Conservation (phyloP, 805 yeast genomes). For the Debaryomyces tyrocola region DNA sequence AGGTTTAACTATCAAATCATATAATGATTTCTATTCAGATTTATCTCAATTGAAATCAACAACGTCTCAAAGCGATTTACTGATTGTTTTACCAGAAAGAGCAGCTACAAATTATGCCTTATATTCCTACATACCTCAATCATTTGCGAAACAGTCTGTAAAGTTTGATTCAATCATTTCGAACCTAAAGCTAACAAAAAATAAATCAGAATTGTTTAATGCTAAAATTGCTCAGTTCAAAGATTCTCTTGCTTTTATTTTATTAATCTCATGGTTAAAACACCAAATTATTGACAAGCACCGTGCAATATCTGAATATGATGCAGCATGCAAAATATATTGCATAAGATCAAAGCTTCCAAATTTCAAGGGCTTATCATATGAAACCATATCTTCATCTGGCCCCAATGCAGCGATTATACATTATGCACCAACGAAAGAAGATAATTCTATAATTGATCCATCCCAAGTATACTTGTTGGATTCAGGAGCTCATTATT, state of each 20-base stretch:
- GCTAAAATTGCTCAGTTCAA: slow-evolving; percentile 74
- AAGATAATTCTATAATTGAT: slow-evolving; percentile 59
- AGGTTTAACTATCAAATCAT: slow-evolving; percentile 45
- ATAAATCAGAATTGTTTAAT: slow-evolving; percentile 67
- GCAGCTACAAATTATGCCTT: slow-evolving; percentile 32
- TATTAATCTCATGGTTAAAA: slow-evolving; percentile 84
- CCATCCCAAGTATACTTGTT: slow-evolving; percentile 68
- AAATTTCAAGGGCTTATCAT: slow-evolving; percentile 66
- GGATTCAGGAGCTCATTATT: slow-evolving; percentile 90
- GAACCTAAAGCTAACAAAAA: slow-evolving; percentile 73
- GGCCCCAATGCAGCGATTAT: slow-evolving; percentile 77
- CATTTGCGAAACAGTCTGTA: slow-evolving; percentile 23
- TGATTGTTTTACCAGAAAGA: slow-evolving; percentile 33
- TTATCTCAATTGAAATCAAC: slow-evolving; percentile 31
- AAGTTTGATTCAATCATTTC: slow-evolving; percentile 32
- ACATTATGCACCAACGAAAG: slow-evolving; percentile 70
- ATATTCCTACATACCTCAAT: slow-evolving; percentile 25
- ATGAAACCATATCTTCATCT: slow-evolving; percentile 73
- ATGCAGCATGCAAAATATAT: slow-evolving; percentile 61
- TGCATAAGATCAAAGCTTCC: slow-evolving; percentile 53
- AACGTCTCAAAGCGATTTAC: slow-evolving; percentile 10
- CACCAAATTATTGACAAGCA: slow-evolving; percentile 43
- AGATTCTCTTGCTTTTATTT: slow-evolving; percentile 76
- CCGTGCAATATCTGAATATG: slow-evolving; percentile 56
- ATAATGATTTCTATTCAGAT: slow-evolving; percentile 60